Evolutionary conservation across 1,139 yeast genomes (phyloP).

Genomic region (Sugiyamaella xylanicola): DNA sequence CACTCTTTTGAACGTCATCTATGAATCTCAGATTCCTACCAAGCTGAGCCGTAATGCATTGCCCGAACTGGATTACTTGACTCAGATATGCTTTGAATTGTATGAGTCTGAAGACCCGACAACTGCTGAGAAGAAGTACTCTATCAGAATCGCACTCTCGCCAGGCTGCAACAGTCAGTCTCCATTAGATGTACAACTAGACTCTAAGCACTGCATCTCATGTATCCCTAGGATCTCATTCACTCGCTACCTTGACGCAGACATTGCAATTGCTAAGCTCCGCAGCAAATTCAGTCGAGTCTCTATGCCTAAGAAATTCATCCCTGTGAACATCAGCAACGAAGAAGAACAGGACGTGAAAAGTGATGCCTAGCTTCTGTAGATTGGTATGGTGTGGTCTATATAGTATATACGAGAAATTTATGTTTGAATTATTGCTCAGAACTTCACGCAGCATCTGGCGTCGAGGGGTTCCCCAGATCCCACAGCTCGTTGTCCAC

Average conservation of each 20-base stretch:
- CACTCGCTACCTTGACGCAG: constrained; percentile 92
- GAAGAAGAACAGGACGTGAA: constrained; percentile 15
- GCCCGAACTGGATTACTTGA: constrained; percentile 93
- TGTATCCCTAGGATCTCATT: constrained; percentile 89
- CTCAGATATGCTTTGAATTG: constrained; percentile 91
- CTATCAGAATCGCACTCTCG: constrained; percentile 83
- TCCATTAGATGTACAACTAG: constrained; percentile 94
- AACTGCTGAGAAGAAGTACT: constrained; percentile 73
- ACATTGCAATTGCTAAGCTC: constrained; percentile 79
- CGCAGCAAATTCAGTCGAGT: constrained; percentile 84
- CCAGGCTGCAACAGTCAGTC: constrained; percentile 99
- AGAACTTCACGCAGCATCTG: too few relatives aligned
- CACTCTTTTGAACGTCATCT: constrained; percentile 84
- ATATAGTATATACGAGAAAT: too few relatives aligned
- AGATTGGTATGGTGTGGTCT: too few relatives aligned
- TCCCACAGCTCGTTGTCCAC: background rate
- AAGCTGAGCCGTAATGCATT: constrained; percentile 91
- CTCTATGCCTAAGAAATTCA: constrained; percentile 68
- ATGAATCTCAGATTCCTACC: constrained; percentile 94
- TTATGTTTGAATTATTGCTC: too few relatives aligned
- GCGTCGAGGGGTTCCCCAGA: background rate
- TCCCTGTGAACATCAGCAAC: constrained; percentile 41
- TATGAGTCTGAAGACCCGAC: constrained; percentile 69
- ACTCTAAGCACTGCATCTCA: constrained; percentile 94
- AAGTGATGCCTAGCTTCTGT: constrained; percentile 1